Percentiles rank a stretch among this genome's conserved stretches.
Conservation (phyloP, 108 stramenopile species). For the Aurantiochytrium sp. region DNA sequence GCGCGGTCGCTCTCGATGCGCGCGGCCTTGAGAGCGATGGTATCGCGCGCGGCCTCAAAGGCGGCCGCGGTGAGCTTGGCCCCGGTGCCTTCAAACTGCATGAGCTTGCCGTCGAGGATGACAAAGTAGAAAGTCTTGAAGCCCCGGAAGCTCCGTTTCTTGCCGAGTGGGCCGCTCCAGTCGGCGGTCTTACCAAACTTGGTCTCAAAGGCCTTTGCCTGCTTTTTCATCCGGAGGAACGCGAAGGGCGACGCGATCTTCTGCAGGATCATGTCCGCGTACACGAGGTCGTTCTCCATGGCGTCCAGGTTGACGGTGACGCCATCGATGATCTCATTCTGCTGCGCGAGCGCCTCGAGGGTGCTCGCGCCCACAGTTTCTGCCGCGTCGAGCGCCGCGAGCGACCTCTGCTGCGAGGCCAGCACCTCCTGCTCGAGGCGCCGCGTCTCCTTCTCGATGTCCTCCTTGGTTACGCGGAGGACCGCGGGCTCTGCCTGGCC, state of each 20-base stretch:
- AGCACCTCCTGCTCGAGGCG: neutral
- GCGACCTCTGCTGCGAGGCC: neutral
- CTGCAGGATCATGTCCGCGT: slow-evolving; percentile 15
- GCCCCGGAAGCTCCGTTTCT: neutral
- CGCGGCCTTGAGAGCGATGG: neutral
- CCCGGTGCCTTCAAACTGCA: neutral
- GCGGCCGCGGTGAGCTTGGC: neutral
- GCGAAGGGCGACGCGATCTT: slow-evolving; percentile 19
- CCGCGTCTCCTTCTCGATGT: neutral
- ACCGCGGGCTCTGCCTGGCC: too few relatives aligned
- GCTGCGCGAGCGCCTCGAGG: neutral
- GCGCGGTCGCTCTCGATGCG: neutral
- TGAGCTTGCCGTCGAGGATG: neutral
- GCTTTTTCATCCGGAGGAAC: neutral
- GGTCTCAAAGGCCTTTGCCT: neutral
- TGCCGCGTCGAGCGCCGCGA: neutral
- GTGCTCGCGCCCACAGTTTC: neutral
- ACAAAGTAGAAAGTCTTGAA: slow-evolving; percentile 15
- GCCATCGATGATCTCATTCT: neutral
- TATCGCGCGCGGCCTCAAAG: neutral
- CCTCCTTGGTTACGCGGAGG: neutral
- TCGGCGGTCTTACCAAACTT: neutral
- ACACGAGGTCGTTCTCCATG: neutral
- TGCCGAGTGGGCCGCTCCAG: slow-evolving; percentile 16
- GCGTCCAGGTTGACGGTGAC: neutral